Base-by-base conservation (phyloP, 768 basidiomycete genomes). In the Leccinum obscurum region DNA sequence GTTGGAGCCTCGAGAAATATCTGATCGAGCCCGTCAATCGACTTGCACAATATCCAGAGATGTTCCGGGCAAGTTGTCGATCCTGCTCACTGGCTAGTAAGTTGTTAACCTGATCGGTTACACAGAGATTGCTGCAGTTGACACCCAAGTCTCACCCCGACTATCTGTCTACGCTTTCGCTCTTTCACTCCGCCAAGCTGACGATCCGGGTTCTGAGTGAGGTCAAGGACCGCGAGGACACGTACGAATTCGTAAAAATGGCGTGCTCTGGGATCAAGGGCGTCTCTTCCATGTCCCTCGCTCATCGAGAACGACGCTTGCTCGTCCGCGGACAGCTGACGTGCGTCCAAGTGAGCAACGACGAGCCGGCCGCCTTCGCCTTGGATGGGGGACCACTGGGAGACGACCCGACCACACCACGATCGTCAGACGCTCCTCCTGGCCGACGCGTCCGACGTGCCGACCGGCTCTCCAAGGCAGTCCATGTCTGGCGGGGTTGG, bases 221-320 rank as follows among this genome's bases (percentile, higher is more conserved):
- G 67, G 92, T 95, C 63, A 94, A 95, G 68, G 74, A 82, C 11
- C 83, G 92, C 20, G 93, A 95, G 72, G 92, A 94, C 55, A 92
- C 93, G 62, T 92, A 95, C 69, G 85, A 87, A n/a, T 73, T 84
- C 39, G 77, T 92, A 35, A 90, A 89, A 70, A 73, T 79, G 20
- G 78, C 92, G 20, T 75, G 84, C 14, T 70, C 75, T 6, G 80
- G 82, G 0, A 83, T 95, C 61, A 77, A 81, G 24, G 89, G 89
- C 2, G 69, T 91, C 4, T 72, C 80, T 2, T 68, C 78, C 1
- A 74, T 78, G 1, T 81, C 78, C 24, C 78, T 96, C 2, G 87
- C 89, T 1, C 79, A 78, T 30, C 80, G 93, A 46, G 91, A 91
- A 59, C 82, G 95, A n/a, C 77, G 87, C 44, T 77, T 96, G 13